Conservation (phyloP, 345 rosid genomes). For the Populus davidiana region DNA sequence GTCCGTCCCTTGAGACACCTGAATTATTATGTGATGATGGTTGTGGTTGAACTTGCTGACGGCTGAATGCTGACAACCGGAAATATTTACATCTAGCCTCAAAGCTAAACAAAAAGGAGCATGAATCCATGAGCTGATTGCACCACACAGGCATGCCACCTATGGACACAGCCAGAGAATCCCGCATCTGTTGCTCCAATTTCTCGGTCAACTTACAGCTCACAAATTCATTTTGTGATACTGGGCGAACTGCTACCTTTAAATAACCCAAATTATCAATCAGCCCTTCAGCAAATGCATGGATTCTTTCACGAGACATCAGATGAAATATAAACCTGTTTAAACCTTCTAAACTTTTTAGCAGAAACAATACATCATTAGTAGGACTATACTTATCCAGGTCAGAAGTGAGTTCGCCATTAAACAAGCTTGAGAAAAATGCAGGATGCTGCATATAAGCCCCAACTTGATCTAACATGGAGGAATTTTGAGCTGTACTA, state of each 20-base stretch:
- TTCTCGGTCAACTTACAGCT: slow-evolving; percentile 84
- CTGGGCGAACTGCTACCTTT: slow-evolving; percentile 45
- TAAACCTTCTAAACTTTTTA: slow-evolving; percentile 71
- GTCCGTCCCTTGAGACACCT: slow-evolving; percentile 50
- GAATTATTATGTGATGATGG: slow-evolving; percentile 40
- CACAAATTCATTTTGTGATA: slow-evolving; percentile 65
- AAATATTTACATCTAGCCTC: slow-evolving; percentile 76
- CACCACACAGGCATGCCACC: slow-evolving; percentile 89
- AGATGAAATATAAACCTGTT: slow-evolving; percentile 66
- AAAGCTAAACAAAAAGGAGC: slow-evolving; percentile 87
- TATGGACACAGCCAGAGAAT: slow-evolving; percentile 57
- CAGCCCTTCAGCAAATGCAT: slow-evolving; percentile 64
- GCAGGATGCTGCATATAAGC: slow-evolving; percentile 28
- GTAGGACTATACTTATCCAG: slow-evolving; percentile 52
- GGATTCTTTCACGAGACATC: slow-evolving; percentile 53
- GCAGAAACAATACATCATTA: slow-evolving; percentile 64
- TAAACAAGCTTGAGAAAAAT: slow-evolving; percentile 51
- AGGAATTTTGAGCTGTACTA: slow-evolving; percentile 17
- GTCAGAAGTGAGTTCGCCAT: slow-evolving; percentile 47
- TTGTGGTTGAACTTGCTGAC: slow-evolving; percentile 40
- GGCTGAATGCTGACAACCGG: slow-evolving; percentile 73
- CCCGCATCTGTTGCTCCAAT: slow-evolving; percentile 89
- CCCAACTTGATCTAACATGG: slow-evolving; percentile 22
- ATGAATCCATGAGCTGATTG: slow-evolving; percentile 71
- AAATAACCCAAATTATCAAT: slow-evolving; percentile 58